Percentiles rank a stretch among this genome's conserved stretches.
These are phyloP conservation scores for Mycosphaerella arachidis DNA, from an alignment of 2,329 filamentous ascomycete species.

Conservation along the genomic window DNA sequence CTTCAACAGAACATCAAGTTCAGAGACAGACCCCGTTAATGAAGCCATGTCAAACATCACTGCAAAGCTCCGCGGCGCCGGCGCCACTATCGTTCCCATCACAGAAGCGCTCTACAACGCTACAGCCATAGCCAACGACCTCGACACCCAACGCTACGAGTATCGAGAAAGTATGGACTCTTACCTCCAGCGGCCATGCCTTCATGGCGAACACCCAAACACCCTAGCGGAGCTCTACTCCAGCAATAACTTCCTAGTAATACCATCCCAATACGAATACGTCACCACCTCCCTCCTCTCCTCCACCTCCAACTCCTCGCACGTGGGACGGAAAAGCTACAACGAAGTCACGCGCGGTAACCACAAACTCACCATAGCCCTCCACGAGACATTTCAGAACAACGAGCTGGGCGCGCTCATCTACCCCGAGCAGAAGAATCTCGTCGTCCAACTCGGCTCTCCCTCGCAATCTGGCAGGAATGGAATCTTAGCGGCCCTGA, in stretches of 20 bases:
- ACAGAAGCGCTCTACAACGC: slow-evolving; percentile 49
- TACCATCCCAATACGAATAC: slow-evolving; percentile 55
- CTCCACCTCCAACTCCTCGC: not conserved
- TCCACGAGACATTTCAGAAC: slow-evolving; percentile 48
- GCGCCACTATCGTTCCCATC: slow-evolving; percentile 50
- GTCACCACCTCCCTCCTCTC: slow-evolving; percentile 38
- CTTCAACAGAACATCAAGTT: slow-evolving; percentile 49
- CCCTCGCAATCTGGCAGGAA: slow-evolving; percentile 57
- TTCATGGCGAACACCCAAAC: slow-evolving; percentile 41
- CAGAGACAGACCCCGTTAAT: slow-evolving; percentile 57
- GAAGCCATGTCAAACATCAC: slow-evolving; percentile 48
- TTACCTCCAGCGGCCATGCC: slow-evolving; percentile 49
- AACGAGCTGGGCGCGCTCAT: slow-evolving; percentile 55
- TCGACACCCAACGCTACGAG: slow-evolving; percentile 60
- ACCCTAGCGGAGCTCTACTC: slow-evolving; percentile 50
- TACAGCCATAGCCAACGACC: slow-evolving; percentile 39
- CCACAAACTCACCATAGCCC: slow-evolving; percentile 47
- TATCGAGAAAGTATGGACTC: slow-evolving; percentile 52
- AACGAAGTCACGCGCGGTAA: slow-evolving; percentile 46
- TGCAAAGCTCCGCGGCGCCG: slow-evolving; percentile 43
- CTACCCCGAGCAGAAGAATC: slow-evolving; percentile 62
- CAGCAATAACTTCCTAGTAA: slow-evolving; percentile 53
- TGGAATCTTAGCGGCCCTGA: slow-evolving; percentile 52
- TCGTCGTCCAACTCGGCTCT: slow-evolving; percentile 56
- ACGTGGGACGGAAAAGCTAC: slow-evolving; percentile 36